A percentile compares a stretch with the other conserved stretches of the same genome.
Conservation (phyloP, 2,329 filamentous ascomycete genomes). For the Corynespora cassiicola region DNA sequence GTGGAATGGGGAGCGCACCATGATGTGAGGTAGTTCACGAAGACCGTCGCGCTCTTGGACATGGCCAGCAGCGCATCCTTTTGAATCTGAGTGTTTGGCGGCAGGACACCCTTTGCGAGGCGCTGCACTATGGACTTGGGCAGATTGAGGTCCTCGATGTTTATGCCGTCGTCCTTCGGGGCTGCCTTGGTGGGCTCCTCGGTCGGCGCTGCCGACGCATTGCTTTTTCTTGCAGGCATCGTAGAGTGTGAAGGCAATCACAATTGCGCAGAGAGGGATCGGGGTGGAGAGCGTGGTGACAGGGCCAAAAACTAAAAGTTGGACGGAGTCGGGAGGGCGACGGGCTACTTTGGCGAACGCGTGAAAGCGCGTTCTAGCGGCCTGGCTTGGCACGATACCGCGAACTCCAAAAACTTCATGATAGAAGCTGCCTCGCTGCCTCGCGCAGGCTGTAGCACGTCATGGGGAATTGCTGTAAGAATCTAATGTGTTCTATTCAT, state of each 20-base stretch:
- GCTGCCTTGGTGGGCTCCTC: slow-evolving; percentile 42
- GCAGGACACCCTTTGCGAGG: slow-evolving; percentile 79
- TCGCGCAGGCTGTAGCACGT: too few species aligned
- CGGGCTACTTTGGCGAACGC: too few species aligned
- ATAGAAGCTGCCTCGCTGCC: too few species aligned
- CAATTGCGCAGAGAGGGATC: background rate
- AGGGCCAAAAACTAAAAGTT: too few species aligned
- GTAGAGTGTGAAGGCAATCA: slow-evolving; percentile 12
- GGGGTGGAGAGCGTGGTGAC: too few species aligned
- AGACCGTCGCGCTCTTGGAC: slow-evolving; percentile 82
- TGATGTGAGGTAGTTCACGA: slow-evolving; percentile 79
- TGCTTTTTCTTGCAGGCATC: slow-evolving; percentile 58
- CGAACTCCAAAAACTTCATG: too few species aligned
- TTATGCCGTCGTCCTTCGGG: slow-evolving; percentile 48
- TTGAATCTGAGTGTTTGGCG: slow-evolving; percentile 82
- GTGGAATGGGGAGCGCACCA: slow-evolving; percentile 60
- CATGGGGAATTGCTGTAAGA: too few species aligned
- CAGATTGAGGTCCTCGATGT: slow-evolving; percentile 70
- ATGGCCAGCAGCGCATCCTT: slow-evolving; percentile 81
- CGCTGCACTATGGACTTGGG: slow-evolving; percentile 83
- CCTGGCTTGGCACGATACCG: slow-evolving; percentile 11
- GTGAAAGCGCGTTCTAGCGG: slow-evolving; percentile 35
- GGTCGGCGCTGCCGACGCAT: slow-evolving; percentile 47
- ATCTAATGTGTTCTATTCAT: too few species aligned
- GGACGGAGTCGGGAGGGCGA: too few species aligned